Conservation (phyloP, 208 protist species). For the Leishmania lainsoni region DNA sequence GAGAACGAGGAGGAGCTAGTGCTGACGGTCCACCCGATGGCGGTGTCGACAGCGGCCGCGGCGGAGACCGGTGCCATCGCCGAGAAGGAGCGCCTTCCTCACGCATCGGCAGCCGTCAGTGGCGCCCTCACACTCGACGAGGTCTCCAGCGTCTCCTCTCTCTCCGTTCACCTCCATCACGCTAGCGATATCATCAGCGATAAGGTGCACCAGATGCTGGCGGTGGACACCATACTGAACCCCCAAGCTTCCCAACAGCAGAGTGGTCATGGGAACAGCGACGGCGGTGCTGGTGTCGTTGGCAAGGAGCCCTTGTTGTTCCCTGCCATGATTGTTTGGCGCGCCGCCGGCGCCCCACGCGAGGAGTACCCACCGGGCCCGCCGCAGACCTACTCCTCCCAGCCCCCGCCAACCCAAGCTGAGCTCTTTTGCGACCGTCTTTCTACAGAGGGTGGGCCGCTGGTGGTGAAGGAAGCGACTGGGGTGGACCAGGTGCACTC, state of each 20-base stretch:
- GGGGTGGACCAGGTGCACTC: constrained; percentile 70
- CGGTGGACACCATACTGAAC: constrained; percentile 51
- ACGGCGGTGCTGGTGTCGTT: constrained; percentile 1
- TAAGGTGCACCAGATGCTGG: constrained; percentile 37
- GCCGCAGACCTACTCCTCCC: constrained; percentile 37
- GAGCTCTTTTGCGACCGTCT: constrained; percentile 40
- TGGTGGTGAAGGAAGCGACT: constrained; percentile 74
- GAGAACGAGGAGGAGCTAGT: constrained; percentile 48
- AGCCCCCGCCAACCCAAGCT: constrained; percentile 24
- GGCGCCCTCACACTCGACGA: constrained; percentile 9
- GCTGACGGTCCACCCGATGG: constrained; percentile 15
- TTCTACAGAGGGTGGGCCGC: constrained; percentile 38
- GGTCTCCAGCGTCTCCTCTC: constrained; percentile 20
- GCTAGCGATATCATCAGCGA: constrained; percentile 39
- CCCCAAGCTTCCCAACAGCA: constrained; percentile 29
- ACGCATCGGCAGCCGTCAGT: background rate
- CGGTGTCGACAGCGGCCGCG: constrained; percentile 8
- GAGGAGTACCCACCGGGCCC: constrained; percentile 45
- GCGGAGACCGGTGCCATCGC: constrained; percentile 3
- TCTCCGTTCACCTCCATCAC: constrained; percentile 43
- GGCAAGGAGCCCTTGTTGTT: constrained; percentile 36
- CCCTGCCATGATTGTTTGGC: constrained; percentile 41
- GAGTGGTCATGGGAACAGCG: constrained; percentile 12
- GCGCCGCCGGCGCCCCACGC: constrained; percentile 31
- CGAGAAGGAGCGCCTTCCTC: constrained; percentile 17